Percentiles rank a stretch among this genome's conserved stretches.
Conservation (phyloP, 306 rosid species). For the Gynostemma pentaphyllum region DNA sequence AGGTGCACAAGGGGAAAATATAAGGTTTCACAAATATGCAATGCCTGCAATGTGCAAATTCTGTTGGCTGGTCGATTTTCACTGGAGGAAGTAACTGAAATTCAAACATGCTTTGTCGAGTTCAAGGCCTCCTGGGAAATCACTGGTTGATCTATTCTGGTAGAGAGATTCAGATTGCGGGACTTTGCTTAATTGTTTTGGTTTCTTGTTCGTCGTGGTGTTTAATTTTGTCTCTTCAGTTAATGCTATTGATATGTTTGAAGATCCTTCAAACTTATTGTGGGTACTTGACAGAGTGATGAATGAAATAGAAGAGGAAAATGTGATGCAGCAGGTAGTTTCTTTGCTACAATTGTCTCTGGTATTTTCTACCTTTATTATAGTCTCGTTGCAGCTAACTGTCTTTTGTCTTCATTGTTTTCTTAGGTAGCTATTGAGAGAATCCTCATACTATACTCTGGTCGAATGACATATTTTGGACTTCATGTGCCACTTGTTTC, state of each 20-base stretch:
- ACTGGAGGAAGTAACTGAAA: slow-evolving; percentile 62
- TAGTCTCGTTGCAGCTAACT: slow-evolving; percentile 10
- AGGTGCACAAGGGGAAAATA: slow-evolving; percentile 42
- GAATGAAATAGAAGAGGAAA: slow-evolving; percentile 86
- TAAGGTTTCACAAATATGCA: slow-evolving; percentile 62
- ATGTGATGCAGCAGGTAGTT: slow-evolving; percentile 89
- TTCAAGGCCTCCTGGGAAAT: slow-evolving; percentile 78
- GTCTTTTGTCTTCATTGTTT: slow-evolving; percentile 11
- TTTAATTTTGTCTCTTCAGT: slow-evolving; percentile 72
- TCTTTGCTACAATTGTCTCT: slow-evolving; percentile 23
- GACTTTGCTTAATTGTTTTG: slow-evolving; percentile 61
- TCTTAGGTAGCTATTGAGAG: slow-evolving; percentile 69
- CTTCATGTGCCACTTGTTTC: slow-evolving; percentile 76
- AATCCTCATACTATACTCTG: slow-evolving; percentile 69
- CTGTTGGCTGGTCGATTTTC: slow-evolving; percentile 64
- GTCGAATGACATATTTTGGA: slow-evolving; percentile 86
- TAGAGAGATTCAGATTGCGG: slow-evolving; percentile 67
- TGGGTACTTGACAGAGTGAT: slow-evolving; percentile 71
- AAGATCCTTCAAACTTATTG: slow-evolving; percentile 66
- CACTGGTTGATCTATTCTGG: slow-evolving; percentile 80
- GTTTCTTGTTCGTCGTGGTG: slow-evolving; percentile 74
- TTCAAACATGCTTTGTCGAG: slow-evolving; percentile 55
- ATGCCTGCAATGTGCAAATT: slow-evolving; percentile 86
- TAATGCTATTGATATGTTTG: slow-evolving; percentile 59
- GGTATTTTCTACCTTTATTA: slow-evolving; percentile 16